Percentiles rank a stretch among this genome's conserved stretches.
Evolutionary conservation across 2,329 filamentous ascomycete species (phyloP).

Genomic region (Xenosphaeropsis pyriputrescens): DNA sequence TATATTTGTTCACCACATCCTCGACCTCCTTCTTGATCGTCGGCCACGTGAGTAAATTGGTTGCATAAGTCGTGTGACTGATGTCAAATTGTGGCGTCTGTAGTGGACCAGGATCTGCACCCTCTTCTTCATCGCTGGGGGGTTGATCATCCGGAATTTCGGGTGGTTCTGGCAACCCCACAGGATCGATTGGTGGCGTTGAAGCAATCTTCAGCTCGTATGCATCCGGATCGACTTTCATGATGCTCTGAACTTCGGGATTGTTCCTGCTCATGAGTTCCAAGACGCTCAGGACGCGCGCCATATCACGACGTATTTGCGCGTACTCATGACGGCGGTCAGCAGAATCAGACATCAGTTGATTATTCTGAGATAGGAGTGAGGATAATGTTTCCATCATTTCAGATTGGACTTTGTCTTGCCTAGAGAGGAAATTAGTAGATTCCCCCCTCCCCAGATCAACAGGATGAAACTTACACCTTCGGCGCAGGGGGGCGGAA

Average conservation of each 20-base stretch:
- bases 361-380: slow-evolving; percentile 1
- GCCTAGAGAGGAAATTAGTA: background rate
- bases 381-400: slow-evolving; percentile 33
- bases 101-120: slow-evolving; percentile 27
- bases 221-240: too few species aligned
- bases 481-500: slow-evolving; percentile 87
- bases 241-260: background rate
- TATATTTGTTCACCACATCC: slow-evolving; percentile 28
- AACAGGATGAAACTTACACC: slow-evolving; percentile 44
- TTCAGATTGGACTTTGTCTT: slow-evolving; percentile 43
- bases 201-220: too few species aligned
- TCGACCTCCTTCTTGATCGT: slow-evolving; percentile 50
- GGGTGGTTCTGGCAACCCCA: slow-evolving; percentile 24
- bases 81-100: slow-evolving; percentile 60
- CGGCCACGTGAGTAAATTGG: slow-evolving; percentile 62
- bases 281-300: background rate
- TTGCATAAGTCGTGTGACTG: slow-evolving; percentile 83
- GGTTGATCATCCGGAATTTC: slow-evolving; percentile 1
- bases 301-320: too few species aligned
- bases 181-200: too few species aligned
- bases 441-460: too few species aligned
- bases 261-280: background rate
- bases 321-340: too few species aligned
- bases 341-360: too few species aligned
- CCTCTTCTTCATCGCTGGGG: slow-evolving; percentile 23